Evolutionary conservation across 805 yeast species (phyloP).

Genomic region (Candida vaughaniae): DNA sequence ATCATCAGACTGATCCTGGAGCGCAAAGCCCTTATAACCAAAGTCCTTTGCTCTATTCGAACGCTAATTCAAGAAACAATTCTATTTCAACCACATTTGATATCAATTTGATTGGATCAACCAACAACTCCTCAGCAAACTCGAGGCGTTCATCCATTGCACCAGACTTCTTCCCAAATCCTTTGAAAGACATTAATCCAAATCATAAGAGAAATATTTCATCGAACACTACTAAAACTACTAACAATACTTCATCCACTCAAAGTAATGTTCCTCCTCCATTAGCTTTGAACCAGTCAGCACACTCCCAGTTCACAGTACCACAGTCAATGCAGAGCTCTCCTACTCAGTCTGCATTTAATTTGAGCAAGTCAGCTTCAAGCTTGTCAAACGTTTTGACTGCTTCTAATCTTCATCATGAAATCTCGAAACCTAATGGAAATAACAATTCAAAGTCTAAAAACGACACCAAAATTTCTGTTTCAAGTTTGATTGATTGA

Average conservation of each 20-base stretch:
- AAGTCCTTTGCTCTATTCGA: constrained; percentile 27
- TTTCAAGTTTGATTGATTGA: constrained; percentile 33
- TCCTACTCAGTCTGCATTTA: constrained; percentile 11
- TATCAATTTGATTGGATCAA: constrained; percentile 21
- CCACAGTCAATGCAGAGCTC: constrained; percentile 5
- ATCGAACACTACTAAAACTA: constrained; percentile 25
- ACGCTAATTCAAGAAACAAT: constrained; percentile 36
- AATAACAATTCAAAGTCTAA: constrained; percentile 1
- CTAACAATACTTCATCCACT: constrained; percentile 17
- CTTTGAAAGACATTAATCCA: constrained; percentile 21
- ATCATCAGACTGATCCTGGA: constrained; percentile 3
- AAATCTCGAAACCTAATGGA: neutral
- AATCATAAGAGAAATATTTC: constrained; percentile 28
- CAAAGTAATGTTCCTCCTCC: constrained; percentile 10
- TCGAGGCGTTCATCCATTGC: constrained; percentile 44
- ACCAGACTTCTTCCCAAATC: constrained; percentile 44
- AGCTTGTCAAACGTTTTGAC: constrained; percentile 13
- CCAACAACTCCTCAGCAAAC: constrained; percentile 24
- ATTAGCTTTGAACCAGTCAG: constrained; percentile 8
- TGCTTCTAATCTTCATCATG: constrained; percentile 6
- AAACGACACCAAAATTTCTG: constrained; percentile 29
- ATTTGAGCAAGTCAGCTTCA: constrained; percentile 8
- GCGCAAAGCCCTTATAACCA: constrained; percentile 14
- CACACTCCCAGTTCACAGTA: constrained; percentile 1
- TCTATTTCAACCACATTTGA: constrained; percentile 35